Conservation (phyloP, 768 basidiomycete species). For the Hirschioporus abietinus region DNA sequence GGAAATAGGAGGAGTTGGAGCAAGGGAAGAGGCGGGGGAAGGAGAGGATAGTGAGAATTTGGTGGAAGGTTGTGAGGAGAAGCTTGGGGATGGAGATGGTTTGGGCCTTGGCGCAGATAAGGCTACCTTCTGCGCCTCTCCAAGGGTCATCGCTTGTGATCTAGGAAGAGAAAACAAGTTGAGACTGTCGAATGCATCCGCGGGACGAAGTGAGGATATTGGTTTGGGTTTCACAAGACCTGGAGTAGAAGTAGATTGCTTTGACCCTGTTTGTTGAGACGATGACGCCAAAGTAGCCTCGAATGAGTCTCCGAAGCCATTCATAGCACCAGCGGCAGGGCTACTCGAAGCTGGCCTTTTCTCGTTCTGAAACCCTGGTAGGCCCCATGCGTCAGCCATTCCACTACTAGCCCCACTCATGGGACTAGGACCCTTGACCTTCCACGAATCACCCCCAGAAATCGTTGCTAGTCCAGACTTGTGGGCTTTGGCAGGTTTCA, state of each 20-base stretch:
- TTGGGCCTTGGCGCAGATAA: constrained; percentile 18
- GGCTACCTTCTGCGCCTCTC: constrained; percentile 55
- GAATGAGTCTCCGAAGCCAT: constrained; percentile 60
- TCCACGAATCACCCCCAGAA: constrained; percentile 27
- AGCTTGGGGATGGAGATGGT: constrained; percentile 26
- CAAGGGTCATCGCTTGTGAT: constrained; percentile 59
- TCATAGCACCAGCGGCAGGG: constrained; percentile 9
- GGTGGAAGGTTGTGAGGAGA: constrained; percentile 19
- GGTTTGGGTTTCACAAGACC: constrained; percentile 16
- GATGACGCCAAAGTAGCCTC: constrained; percentile 24
- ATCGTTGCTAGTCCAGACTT: constrained; percentile 22
- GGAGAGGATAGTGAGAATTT: constrained; percentile 23
- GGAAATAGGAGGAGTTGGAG: constrained; percentile 25
- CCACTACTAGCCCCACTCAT: background rate
- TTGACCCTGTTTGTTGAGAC: constrained; percentile 8
- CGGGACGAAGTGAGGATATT: constrained; percentile 15
- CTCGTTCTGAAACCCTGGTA: background rate
- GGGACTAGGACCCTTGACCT: constrained; percentile 21
- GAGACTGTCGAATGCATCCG: constrained; percentile 78
- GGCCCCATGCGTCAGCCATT: background rate
- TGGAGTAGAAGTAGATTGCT: constrained; percentile 8
- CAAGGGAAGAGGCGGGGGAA: constrained; percentile 27
- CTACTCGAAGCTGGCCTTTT: background rate
- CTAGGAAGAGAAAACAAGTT: constrained; percentile 42
- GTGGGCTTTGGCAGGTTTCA: constrained; percentile 20